These are phyloP conservation scores for Blumeria hordei DNA, from an alignment of 2,329 filamentous ascomycete genomes.

Conservation along the genomic window DNA sequence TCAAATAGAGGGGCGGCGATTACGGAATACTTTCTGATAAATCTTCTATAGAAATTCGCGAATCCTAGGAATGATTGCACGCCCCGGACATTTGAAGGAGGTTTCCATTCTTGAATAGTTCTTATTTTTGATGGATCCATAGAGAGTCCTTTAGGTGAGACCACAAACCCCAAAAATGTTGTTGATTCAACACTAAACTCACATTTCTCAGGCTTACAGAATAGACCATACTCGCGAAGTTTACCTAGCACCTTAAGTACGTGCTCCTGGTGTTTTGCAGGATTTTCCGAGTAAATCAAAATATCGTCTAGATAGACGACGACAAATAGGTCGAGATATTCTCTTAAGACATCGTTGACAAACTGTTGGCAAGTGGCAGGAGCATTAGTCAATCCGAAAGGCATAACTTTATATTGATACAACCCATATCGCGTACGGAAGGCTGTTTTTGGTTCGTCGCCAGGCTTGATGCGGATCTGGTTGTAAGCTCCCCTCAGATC, in stretches of 20 bases:
- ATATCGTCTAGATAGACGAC: background rate
- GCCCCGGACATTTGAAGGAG: background rate
- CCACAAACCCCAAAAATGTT: background rate
- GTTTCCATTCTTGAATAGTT: background rate
- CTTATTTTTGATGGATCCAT: background rate
- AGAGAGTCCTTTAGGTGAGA: background rate
- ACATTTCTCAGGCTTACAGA: background rate
- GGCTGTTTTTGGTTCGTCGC: background rate
- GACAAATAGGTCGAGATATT: background rate
- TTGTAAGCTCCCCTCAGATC: background rate
- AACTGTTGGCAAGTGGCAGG: background rate
- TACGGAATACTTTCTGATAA: background rate
- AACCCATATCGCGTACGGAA: background rate
- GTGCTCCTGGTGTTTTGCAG: background rate
- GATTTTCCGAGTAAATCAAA: background rate
- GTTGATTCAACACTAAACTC: background rate
- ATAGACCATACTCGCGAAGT: background rate
- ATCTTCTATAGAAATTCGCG: background rate
- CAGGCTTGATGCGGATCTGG: background rate
- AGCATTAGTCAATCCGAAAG: conserved; percentile 1
- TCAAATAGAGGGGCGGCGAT: background rate
- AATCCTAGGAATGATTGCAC: background rate
- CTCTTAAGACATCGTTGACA: background rate
- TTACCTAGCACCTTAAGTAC: background rate
- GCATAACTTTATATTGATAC: background rate